Conservation (phyloP, 192 early-diverging fungal species). For the Backusella tuberculispora region DNA sequence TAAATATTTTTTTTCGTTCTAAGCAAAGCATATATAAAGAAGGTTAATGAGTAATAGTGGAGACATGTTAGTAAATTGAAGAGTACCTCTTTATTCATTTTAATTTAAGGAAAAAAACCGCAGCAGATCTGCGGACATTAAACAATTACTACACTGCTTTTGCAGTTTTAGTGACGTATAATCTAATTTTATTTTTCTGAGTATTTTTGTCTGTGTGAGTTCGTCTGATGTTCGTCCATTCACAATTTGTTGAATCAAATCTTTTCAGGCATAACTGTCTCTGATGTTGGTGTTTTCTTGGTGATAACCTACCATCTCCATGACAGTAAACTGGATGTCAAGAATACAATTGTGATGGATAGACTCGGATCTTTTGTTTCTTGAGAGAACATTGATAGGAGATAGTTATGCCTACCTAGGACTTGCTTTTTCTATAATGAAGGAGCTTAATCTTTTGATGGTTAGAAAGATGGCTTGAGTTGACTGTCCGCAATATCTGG, state of each 20-base stretch:
- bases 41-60: neutral
- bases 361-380: conserved; percentile 4
- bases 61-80: neutral
- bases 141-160: too few relatives aligned
- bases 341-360: neutral
- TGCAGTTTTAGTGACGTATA: too few relatives aligned
- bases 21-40: neutral
- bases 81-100: neutral
- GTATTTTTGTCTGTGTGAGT: too few relatives aligned
- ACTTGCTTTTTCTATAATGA: too few relatives aligned
- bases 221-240: too few relatives aligned
- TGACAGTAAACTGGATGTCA: conserved; percentile 1
- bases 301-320: neutral
- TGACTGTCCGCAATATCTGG: neutral
- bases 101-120: neutral
- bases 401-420: neutral
- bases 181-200: too few relatives aligned
- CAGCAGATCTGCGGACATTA: too few relatives aligned
- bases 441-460: too few relatives aligned
- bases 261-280: neutral
- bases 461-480: neutral
- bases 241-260: neutral
- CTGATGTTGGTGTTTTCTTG: neutral
- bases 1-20: neutral
- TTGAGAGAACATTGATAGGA: conserved; percentile 12